Evolutionary conservation across 306 rosid species (phyloP).

Genomic region (Trichosanthes truncata): DNA sequence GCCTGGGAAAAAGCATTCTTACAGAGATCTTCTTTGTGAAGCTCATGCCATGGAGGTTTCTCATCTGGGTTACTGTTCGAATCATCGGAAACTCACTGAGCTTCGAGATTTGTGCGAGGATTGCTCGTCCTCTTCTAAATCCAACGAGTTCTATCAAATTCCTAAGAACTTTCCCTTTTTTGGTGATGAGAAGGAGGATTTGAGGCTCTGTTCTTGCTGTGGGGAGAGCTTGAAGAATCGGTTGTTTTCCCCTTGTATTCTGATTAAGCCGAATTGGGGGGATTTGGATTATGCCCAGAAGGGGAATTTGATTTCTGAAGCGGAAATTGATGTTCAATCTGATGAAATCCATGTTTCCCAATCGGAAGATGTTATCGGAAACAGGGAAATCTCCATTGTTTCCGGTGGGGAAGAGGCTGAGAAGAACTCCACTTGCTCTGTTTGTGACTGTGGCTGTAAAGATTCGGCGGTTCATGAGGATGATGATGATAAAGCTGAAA

Average conservation of each 20-base stretch:
- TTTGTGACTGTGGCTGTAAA: slow-evolving; percentile 35
- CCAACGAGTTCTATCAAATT: slow-evolving; percentile 26
- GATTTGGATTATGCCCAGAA: slow-evolving; percentile 50
- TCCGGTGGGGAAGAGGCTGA: slow-evolving; percentile 40
- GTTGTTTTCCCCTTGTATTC: slow-evolving; percentile 52
- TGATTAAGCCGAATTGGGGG: slow-evolving; percentile 55
- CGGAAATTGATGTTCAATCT: slow-evolving; percentile 26
- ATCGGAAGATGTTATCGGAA: slow-evolving; percentile 30
- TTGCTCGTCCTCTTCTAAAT: slow-evolving; percentile 53
- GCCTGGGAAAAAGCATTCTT: slow-evolving; percentile 29
- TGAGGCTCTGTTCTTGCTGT: slow-evolving; percentile 62
- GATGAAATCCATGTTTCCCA: slow-evolving; percentile 35
- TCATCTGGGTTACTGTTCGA: slow-evolving; percentile 50
- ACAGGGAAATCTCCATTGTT: slow-evolving; percentile 26
- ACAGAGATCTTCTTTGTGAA: slow-evolving; percentile 79
- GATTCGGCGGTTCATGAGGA: slow-evolving; percentile 29
- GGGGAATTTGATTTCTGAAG: slow-evolving; percentile 26
- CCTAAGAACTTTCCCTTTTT: slow-evolving; percentile 44
- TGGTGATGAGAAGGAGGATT: slow-evolving; percentile 33
- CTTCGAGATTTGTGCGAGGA: slow-evolving; percentile 66
- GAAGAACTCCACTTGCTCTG: slow-evolving; percentile 44
- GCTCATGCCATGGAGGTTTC: slow-evolving; percentile 78
- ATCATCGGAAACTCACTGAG: slow-evolving; percentile 59
- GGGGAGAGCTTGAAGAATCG: slow-evolving; percentile 40
- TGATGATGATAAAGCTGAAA: slow-evolving; percentile 27